Base-by-base conservation (phyloP, 2,329 filamentous ascomycete genomes). In the Claviceps digitariae region DNA sequence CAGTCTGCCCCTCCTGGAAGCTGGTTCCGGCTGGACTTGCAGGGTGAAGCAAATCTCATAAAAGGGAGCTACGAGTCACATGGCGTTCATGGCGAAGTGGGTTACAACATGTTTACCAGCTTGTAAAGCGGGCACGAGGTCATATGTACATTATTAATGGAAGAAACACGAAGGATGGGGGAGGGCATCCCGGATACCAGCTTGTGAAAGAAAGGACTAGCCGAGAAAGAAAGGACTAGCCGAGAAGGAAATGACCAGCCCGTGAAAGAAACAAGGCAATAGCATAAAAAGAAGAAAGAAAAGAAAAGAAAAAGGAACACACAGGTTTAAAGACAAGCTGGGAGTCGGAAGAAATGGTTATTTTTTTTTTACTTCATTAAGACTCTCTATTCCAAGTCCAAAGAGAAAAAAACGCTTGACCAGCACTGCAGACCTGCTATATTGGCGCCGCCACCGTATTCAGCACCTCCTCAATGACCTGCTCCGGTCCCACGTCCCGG, bases 21-120 rank as follows among this genome's bases (percentile, higher is more conserved):
- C 88, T 66, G 81, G 81, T 55, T 94, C 89, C 25, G 90, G 90
- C 58, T 96, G 91, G 91, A 75, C 87, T 62, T 96, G 90, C 76
- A 90, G 84, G 72, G 75, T 96, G 61, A 86, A 81, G 61, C 78
- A 95, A 72, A 72, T 93, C 57, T 76, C 79, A 63, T 84, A 78
- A 58, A 46, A 50, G 20, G 20, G 46, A 52, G 45, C 45, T 48
- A 9, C 51, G 34, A 27, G 25, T 52, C 38, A 43, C 25, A 48
- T 41, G 45, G 27, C 36, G 8, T 34, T 48, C 36, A 51, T 25
- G 9, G 15, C 25, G 15, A 38, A 17, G 13, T 20, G 25, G 23
- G 12, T 23, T 1, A 31, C 27, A 27, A 5, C 25, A 25, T 13
- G 17, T 8, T 51, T 15, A 44, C 40, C 29, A 36, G 0, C 17